These are phyloP conservation scores for Allium cepa DNA, from an alignment of 106 monocot genomes.

Conservation along the genomic window DNA sequence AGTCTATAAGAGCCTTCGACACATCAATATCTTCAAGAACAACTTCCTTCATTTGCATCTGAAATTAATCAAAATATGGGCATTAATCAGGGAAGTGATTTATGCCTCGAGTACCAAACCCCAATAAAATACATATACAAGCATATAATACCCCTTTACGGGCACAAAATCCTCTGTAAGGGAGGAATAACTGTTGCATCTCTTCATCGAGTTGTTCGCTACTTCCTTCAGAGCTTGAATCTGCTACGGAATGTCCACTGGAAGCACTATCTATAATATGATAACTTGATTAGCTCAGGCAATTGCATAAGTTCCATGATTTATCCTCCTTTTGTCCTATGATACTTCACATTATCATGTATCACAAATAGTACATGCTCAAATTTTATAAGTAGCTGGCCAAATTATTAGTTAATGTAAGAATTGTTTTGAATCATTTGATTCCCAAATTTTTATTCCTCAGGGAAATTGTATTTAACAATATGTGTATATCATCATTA, in stretches of 20 bases:
- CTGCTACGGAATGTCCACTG: constrained; percentile 4
- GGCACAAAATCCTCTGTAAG: constrained; percentile 59
- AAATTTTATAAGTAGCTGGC: too few species aligned
- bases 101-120: too few species aligned
- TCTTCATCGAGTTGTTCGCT: constrained; percentile 43
- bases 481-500: not conserved
- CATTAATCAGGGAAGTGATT: too few species aligned
- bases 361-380: too few species aligned
- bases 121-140: not conserved
- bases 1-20: constrained; percentile 45
- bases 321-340: too few species aligned
- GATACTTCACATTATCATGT: too few species aligned
- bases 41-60: constrained; percentile 62
- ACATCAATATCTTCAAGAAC: constrained; percentile 60
- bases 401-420: not conserved
- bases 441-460: not conserved
- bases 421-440: not conserved
- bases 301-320: too few species aligned
- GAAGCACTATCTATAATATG: constrained; percentile 1
- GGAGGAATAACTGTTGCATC: constrained; percentile 42
- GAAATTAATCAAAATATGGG: not conserved
- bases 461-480: not conserved
- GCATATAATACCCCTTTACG: constrained; percentile 52
- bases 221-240: constrained; percentile 6
- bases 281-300: not conserved